Conservation (phyloP, 2,329 filamentous ascomycete genomes). For the Thelonectria discophora region DNA sequence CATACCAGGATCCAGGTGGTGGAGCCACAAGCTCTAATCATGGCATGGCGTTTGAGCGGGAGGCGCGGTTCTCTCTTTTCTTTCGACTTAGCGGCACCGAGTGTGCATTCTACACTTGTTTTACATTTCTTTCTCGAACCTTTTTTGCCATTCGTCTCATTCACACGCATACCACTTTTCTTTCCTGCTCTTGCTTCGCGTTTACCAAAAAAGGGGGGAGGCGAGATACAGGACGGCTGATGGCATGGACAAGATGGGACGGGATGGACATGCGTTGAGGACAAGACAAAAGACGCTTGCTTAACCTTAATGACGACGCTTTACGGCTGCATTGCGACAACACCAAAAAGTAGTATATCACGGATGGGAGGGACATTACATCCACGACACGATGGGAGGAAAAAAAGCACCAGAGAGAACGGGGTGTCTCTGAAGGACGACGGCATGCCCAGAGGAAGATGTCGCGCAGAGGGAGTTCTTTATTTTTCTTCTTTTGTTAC, state of each 20-base stretch:
- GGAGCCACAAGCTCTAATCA: slow-evolving; percentile 36
- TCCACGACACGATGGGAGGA: slow-evolving; percentile 21
- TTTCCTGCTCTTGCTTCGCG: slow-evolving; percentile 24
- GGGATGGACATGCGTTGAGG: slow-evolving; percentile 33
- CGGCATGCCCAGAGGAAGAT: slow-evolving; percentile 21
- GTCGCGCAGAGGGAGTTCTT: slow-evolving; percentile 28
- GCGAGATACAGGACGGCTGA: slow-evolving; percentile 32
- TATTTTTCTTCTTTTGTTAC: slow-evolving; percentile 33
- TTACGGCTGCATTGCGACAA: slow-evolving; percentile 44
- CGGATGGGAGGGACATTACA: slow-evolving; percentile 11
- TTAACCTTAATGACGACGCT: slow-evolving; percentile 43
- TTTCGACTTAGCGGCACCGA: slow-evolving; percentile 37
- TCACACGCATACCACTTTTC: slow-evolving; percentile 11
- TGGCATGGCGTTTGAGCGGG: slow-evolving; percentile 42
- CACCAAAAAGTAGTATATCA: slow-evolving; percentile 34
- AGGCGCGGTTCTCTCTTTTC: slow-evolving; percentile 35
- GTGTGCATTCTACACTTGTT: slow-evolving; percentile 33
- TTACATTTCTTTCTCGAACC: slow-evolving; percentile 22
- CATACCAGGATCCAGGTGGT: slow-evolving; percentile 20
- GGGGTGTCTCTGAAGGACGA: slow-evolving; percentile 14
- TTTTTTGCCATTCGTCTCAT: slow-evolving; percentile 21
- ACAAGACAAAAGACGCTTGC: slow-evolving; percentile 37
- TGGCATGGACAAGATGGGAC: slow-evolving; percentile 35
- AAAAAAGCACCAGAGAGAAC: slow-evolving; percentile 10
- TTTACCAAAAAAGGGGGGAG: slow-evolving; percentile 25